Percentiles rank a stretch among this genome's conserved stretches.
phyloP scores from a whole-genome alignment of 345 rosid species.

The Pugionium dolabratum region DNA sequence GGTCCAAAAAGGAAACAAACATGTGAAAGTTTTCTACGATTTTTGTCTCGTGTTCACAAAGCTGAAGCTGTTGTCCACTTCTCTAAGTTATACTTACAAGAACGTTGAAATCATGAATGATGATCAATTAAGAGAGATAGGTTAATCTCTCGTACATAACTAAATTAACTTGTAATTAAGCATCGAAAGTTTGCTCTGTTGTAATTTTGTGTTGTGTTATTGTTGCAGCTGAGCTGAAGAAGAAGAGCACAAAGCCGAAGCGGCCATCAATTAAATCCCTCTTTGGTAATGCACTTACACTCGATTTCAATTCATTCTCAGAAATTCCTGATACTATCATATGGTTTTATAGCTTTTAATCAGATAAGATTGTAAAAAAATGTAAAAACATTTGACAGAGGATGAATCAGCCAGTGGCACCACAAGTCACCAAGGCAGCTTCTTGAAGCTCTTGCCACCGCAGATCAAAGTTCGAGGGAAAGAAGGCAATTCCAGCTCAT shows the following conservation, averaged over 20 bases:
- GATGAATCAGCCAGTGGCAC: constrained; percentile 59
- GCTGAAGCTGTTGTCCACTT: constrained; percentile 53
- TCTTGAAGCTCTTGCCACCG: constrained; percentile 70
- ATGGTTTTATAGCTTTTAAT: background rate
- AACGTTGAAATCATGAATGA: constrained; percentile 93
- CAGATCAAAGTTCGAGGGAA: constrained; percentile 60
- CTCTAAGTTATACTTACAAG: constrained; percentile 95
- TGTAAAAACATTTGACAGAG: constrained; percentile 48
- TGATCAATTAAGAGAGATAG: constrained; percentile 85
- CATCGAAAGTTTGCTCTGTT: constrained; percentile 6
- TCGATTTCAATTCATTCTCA: background rate
- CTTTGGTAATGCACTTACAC: constrained; percentile 60
- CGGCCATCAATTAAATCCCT: constrained; percentile 93
- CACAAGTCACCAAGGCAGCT: constrained; percentile 66
- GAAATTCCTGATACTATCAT: background rate
- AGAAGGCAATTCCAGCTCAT: constrained; percentile 50
- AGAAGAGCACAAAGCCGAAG: constrained; percentile 81
- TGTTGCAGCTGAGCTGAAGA: constrained; percentile 74
- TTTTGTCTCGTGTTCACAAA: no score
- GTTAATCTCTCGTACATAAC: constrained; percentile 45
- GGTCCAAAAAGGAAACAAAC: constrained; percentile 32
- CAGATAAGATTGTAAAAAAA: no score
- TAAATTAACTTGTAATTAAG: background rate
- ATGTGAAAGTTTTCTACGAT: constrained; percentile 33
- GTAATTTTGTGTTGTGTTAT: background rate